These are phyloP conservation scores for Reticulascus tulasneorum DNA, from an alignment of 2,329 filamentous ascomycete species.

Conservation along the genomic window DNA sequence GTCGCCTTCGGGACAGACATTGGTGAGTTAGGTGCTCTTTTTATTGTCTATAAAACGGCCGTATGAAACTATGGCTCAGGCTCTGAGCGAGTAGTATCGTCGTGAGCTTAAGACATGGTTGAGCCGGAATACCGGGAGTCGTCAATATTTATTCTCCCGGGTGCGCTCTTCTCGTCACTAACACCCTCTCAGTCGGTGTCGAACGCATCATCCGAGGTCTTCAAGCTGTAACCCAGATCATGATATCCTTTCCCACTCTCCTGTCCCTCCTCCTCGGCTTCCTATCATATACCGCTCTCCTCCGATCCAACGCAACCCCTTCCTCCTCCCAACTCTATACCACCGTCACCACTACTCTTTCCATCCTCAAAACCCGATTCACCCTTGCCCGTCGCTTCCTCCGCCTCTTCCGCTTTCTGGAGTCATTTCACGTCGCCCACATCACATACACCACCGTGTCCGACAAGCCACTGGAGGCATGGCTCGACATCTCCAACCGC, in stretches of 20 bases:
- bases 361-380: conserved; percentile 34
- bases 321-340: conserved; percentile 15
- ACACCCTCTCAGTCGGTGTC: conserved; percentile 45
- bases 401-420: conserved; percentile 65
- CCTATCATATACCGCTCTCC: conserved; percentile 13
- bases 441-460: conserved; percentile 28
- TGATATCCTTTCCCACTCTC: conserved; percentile 40
- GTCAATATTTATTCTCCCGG: too few species aligned
- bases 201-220: conserved; percentile 58
- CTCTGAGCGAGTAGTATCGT: too few species aligned
- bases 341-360: conserved; percentile 20
- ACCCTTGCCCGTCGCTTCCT: conserved; percentile 57
- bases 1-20: conserved; percentile 44
- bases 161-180: conserved; percentile 1
- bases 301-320: too few species aligned
- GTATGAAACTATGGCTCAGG: too few species aligned
- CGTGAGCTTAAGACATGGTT: too few species aligned
- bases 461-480: conserved; percentile 27
- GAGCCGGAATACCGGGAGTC: too few species aligned
- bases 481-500: conserved; percentile 53
- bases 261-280: conserved; percentile 27
- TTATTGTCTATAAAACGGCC: too few species aligned
- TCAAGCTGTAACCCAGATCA: conserved; percentile 47
- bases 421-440: conserved; percentile 51
- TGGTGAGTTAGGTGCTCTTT: conserved; percentile 26